Evolutionary conservation across 768 basidiomycete species (phyloP).

Genomic region (Ephemerocybe angulata): DNA sequence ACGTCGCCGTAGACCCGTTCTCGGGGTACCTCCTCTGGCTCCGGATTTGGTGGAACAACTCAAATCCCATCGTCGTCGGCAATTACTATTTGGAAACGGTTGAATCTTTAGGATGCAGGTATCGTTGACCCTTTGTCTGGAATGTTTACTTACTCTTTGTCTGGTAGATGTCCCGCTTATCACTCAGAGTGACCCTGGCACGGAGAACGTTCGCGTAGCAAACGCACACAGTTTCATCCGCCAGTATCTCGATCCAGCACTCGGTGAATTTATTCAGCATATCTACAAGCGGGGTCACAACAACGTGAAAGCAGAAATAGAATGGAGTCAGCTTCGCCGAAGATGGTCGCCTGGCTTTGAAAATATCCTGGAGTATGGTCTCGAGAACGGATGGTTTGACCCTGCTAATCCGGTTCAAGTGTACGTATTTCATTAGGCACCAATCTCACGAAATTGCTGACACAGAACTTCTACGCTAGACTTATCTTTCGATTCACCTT

Average conservation of each 20-base stretch:
- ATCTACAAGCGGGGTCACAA: conserved; percentile 30
- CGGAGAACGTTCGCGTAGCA: conserved; percentile 43
- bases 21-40: conserved; percentile 31
- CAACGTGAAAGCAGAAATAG: conserved; percentile 42
- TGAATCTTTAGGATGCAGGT: conserved; percentile 15
- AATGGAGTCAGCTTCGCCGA: conserved; percentile 30
- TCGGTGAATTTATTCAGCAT: conserved; percentile 40
- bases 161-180: conserved; percentile 33
- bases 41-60: conserved; percentile 41
- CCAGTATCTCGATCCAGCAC: conserved; percentile 36
- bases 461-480: conserved; percentile 17
- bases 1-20: conserved; percentile 36
- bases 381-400: conserved; percentile 30
- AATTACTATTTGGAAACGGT: conserved; percentile 32
- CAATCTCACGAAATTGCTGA: not conserved
- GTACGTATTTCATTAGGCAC: conserved; percentile 5
- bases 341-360: conserved; percentile 36
- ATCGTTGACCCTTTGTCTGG: not conserved
- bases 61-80: conserved; percentile 30
- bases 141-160: conserved; percentile 6
- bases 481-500: conserved; percentile 38
- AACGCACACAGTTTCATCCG: conserved; percentile 39
- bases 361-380: conserved; percentile 26
- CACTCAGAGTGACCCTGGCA: conserved; percentile 42
- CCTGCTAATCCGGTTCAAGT: conserved; percentile 19